These are phyloP conservation scores for Solanum ossicruentum DNA, from an alignment of 257 asterid genomes.

Conservation along the genomic window DNA sequence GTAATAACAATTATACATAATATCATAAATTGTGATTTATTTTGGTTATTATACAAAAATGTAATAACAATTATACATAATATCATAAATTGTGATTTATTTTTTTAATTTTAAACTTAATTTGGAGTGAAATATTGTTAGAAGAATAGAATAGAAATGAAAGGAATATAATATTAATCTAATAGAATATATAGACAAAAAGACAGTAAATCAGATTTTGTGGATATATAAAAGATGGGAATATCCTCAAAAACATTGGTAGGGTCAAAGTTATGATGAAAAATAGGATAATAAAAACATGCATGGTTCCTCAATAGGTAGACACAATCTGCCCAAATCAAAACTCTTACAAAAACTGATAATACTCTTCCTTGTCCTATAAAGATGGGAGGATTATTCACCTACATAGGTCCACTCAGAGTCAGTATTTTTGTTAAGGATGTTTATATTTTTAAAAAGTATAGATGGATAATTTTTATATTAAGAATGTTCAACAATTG, in stretches of 20 bases:
- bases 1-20: background rate
- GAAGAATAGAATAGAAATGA: background rate
- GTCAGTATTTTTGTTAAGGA: no score
- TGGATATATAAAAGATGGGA: background rate
- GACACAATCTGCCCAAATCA: conserved; percentile 5
- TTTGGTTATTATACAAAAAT: background rate
- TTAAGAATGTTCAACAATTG: no score
- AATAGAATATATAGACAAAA: background rate
- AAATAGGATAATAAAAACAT: conserved; percentile 6
- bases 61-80: background rate
- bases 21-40: background rate
- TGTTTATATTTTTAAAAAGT: no score
- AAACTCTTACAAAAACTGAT: conserved; percentile 6
- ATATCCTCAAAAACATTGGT: conserved; percentile 1
- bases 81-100: background rate
- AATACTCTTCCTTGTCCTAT: background rate
- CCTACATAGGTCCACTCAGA: background rate
- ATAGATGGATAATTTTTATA: no score
- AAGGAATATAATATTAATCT: background rate
- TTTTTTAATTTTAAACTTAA: no score
- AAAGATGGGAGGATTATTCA: background rate
- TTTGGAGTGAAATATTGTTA: background rate
- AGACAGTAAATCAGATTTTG: background rate
- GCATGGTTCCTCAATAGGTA: background rate
- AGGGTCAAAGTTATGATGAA: conserved; percentile 15